phyloP scores from a whole-genome alignment of 78 protist genomes.

The Speleostelium caveatum region DNA sequence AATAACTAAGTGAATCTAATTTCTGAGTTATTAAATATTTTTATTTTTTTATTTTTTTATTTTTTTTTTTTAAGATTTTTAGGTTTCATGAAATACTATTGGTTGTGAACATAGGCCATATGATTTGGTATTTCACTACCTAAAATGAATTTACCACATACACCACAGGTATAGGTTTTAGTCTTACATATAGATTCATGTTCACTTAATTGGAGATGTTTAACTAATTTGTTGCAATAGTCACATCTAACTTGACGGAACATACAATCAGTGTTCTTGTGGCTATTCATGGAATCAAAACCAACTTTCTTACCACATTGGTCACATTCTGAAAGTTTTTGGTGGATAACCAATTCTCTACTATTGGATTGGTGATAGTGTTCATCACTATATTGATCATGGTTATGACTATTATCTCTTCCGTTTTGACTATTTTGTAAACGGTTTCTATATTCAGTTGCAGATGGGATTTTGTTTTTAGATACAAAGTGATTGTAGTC shows the following conservation, averaged over 20 bases:
- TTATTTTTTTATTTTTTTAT: not conserved
- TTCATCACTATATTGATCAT: not conserved
- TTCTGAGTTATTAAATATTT: not conserved
- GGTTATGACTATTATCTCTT: not conserved
- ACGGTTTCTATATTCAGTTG: no score
- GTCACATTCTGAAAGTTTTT: constrained; percentile 39
- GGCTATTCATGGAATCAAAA: constrained; percentile 7
- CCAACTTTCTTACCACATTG: constrained; percentile 33
- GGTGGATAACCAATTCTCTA: constrained; percentile 1
- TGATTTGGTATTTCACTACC: constrained; percentile 48
- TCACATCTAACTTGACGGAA: constrained; percentile 27
- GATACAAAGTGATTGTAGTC: not conserved
- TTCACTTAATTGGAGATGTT: constrained; percentile 29
- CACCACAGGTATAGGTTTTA: constrained; percentile 64
- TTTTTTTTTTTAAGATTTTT: not conserved
- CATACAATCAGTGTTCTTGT: constrained; percentile 58
- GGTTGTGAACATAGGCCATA: constrained; percentile 25
- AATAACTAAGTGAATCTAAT: not conserved
- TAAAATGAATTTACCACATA: constrained; percentile 49
- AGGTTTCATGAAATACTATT: not conserved
- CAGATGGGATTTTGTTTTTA: not conserved
- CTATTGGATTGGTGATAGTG: not conserved
- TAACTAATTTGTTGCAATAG: constrained; percentile 45
- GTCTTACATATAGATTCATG: constrained; percentile 37
- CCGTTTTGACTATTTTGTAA: not conserved